Evolutionary conservation across 2,329 filamentous ascomycete species (phyloP).

Genomic region (Cercospora nicotianae): DNA sequence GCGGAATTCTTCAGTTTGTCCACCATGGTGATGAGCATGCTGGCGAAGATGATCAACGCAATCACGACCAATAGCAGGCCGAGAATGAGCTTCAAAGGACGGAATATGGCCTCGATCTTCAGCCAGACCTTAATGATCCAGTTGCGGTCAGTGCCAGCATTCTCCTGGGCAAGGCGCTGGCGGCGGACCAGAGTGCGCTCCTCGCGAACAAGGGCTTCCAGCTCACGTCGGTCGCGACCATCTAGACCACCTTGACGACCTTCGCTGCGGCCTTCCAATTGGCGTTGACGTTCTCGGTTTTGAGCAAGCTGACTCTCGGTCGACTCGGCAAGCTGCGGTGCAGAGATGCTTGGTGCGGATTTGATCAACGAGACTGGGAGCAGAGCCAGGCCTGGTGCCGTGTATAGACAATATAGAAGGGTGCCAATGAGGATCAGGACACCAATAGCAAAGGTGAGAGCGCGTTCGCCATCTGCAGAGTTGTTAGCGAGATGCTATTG

Average conservation of each 20-base stretch:
- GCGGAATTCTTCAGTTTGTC: conserved; percentile 96
- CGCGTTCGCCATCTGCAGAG: conserved; percentile 74
- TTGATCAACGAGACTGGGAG: conserved; percentile 91
- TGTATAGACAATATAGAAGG: conserved; percentile 83
- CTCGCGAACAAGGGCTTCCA: conserved; percentile 83
- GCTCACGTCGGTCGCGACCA: conserved; percentile 81
- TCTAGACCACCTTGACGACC: conserved; percentile 74
- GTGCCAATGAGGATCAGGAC: conserved; percentile 86
- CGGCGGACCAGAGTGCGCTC: conserved; percentile 89
- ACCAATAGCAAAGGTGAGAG: conserved; percentile 84
- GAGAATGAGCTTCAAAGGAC: conserved; percentile 83
- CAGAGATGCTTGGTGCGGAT: conserved; percentile 81
- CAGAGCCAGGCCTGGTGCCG: conserved; percentile 81
- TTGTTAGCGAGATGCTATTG: conserved; percentile 16
- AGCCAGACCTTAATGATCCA: conserved; percentile 74
- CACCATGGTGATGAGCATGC: conserved; percentile 92
- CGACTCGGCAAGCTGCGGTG: conserved; percentile 71
- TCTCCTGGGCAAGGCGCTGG: conserved; percentile 81
- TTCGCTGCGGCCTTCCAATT: conserved; percentile 81
- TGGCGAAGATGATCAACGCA: conserved; percentile 75
- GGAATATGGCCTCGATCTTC: conserved; percentile 76
- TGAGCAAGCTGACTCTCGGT: conserved; percentile 78
- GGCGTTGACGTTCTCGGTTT: conserved; percentile 88
- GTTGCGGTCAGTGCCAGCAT: conserved; percentile 72
- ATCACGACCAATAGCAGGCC: conserved; percentile 76